These are phyloP conservation scores for Aspergillus hortae DNA, from an alignment of 2,329 filamentous ascomycete genomes.

Conservation along the genomic window DNA sequence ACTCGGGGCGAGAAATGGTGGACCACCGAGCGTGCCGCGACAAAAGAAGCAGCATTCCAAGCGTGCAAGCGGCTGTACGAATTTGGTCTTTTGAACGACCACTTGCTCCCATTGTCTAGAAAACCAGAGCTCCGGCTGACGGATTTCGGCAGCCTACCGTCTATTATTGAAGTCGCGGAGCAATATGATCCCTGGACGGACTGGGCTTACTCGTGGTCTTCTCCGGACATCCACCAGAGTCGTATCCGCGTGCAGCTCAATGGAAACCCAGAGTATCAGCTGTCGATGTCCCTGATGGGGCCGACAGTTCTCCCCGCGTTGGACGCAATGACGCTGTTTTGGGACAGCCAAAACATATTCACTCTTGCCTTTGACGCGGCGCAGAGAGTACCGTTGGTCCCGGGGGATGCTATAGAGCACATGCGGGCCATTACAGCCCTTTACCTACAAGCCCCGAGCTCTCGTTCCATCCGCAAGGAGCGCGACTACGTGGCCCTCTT, in stretches of 20 bases:
- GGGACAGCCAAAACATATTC: constrained; percentile 23
- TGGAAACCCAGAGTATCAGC: constrained; percentile 8
- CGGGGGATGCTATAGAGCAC: constrained; percentile 19
- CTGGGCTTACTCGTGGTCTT: constrained; percentile 25
- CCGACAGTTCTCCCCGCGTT: constrained; percentile 17
- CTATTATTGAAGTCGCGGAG: constrained; percentile 20
- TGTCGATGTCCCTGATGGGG: constrained; percentile 19
- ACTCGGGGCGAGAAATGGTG: constrained; percentile 56
- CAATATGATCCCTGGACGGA: constrained; percentile 31
- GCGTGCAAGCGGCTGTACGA: constrained; percentile 69
- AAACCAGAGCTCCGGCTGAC: constrained; percentile 26
- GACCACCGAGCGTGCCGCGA: constrained; percentile 68
- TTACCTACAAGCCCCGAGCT: constrained; percentile 23
- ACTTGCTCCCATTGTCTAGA: constrained; percentile 62
- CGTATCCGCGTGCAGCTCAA: constrained; percentile 18
- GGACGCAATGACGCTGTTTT: constrained; percentile 24
- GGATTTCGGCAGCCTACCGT: constrained; percentile 14
- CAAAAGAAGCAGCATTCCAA: constrained; percentile 78
- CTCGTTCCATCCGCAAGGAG: constrained; percentile 2
- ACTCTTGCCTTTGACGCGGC: constrained; percentile 16
- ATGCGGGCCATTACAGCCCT: constrained; percentile 31
- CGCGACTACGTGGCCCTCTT: constrained; percentile 28
- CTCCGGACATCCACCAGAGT: constrained; percentile 18
- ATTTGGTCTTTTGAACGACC: constrained; percentile 70
- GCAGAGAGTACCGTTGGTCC: constrained; percentile 6